Evolutionary conservation across 345 rosid species (phyloP), one percentile per base, ranked within the genome.

Genomic region (Hypericum androsaemum): DNA sequence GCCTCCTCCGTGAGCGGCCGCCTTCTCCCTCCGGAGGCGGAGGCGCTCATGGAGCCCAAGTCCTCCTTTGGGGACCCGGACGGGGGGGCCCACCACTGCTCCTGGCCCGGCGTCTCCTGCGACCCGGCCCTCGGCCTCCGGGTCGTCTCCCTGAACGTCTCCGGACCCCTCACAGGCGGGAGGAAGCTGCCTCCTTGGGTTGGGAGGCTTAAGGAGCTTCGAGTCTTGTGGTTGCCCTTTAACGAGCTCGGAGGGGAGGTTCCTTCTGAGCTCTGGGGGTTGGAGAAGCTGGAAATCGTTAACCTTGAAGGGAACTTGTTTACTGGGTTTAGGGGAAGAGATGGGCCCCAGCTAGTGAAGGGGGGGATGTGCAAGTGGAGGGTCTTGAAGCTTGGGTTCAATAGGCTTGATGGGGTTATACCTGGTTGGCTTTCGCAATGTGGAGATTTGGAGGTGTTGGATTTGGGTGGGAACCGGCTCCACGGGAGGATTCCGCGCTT

Each of bases 291-390:
- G 28, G 49, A 53, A 37, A 67, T 72, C 44, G 58, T 72, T 57
- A 58, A 67, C 61, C 64, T 72, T 49, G 59, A 67, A 58, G 77
- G 77, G 37, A 72, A 72, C 32, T 53, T 40, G n/a, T 57, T 72
- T n/a, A 49, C 47, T 10, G 73, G 77, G 41, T 41, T 12, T 41
- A 49, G 63, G 44, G 66, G 64, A n/a, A n/a, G n/a, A 5, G 15
- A n/a, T 53, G 52, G 41, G 15, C 60, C 64, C 50, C 32, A 22
- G 32, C 32, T 22, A 4, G 32, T 22, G 32, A 22, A 22, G 32
- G 57, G 44, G 40, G 67, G 70, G 52, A 47, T 71, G 50, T 47
- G 42, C 17, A 61, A 47, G 10, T 43, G 67, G 53, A 10, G 60
- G 41, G 59, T 72, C 22, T 57, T 72, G 64, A 72, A 72, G 57